Evolutionary conservation across 495 filamentous ascomycete species (phyloP).

Genomic region (Podospora pseudopauciseta): DNA sequence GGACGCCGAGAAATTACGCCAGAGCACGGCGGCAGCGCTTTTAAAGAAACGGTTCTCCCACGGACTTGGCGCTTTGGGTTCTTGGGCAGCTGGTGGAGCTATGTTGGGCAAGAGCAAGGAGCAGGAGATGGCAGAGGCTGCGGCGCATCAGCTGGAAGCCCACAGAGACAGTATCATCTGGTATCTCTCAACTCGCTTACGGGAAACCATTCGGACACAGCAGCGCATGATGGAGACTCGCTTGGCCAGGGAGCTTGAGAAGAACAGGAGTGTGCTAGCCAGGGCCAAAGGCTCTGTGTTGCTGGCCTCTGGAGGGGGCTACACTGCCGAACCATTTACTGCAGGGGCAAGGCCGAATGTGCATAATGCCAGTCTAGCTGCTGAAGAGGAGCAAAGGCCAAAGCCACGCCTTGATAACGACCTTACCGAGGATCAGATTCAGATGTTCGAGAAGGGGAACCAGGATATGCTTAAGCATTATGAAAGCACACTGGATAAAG

Average conservation of each 20-base stretch:
- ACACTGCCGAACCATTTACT: background rate
- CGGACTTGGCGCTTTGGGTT: slow-evolving; percentile 56
- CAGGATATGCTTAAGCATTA: slow-evolving; percentile 87
- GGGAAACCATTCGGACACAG: slow-evolving; percentile 72
- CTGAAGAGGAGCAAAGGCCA: slow-evolving; percentile 31
- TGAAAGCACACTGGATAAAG: slow-evolving; percentile 86
- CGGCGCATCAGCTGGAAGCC: slow-evolving; percentile 51
- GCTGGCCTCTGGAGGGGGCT: background rate
- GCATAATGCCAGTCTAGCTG: slow-evolving; percentile 9
- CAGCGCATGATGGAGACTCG: slow-evolving; percentile 87
- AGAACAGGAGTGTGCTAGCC: slow-evolving; percentile 79
- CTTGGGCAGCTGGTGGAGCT: slow-evolving; percentile 69
- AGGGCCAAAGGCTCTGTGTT: slow-evolving; percentile 47
- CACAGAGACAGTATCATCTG: slow-evolving; percentile 79
- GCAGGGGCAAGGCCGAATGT: slow-evolving; percentile 9
- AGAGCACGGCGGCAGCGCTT: slow-evolving; percentile 62
- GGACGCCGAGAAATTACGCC: slow-evolving; percentile 76
- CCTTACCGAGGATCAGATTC: slow-evolving; percentile 76
- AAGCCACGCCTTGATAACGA: slow-evolving; percentile 51
- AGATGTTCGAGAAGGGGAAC: slow-evolving; percentile 93
- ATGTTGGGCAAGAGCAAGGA: slow-evolving; percentile 51
- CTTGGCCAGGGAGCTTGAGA: slow-evolving; percentile 78
- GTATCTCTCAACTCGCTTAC: slow-evolving; percentile 70
- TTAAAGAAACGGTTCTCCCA: slow-evolving; percentile 65
- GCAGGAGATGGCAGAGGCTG: slow-evolving; percentile 67